phyloP scores from a whole-genome alignment of 2,329 filamentous ascomycete genomes.

The Colletotrichum lentis region DNA sequence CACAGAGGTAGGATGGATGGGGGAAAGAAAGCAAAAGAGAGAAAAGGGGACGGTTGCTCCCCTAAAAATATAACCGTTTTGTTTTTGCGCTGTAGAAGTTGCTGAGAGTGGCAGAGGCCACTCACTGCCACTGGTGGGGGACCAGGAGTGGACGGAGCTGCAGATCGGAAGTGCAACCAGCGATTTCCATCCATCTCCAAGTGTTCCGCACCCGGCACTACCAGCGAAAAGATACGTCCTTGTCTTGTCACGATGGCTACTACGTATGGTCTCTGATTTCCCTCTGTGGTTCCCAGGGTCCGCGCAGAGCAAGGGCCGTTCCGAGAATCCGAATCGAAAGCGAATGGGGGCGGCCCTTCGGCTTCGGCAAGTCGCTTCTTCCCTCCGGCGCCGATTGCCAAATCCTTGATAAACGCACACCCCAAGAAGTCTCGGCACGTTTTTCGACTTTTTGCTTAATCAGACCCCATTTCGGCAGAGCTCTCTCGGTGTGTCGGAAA shows the following conservation, averaged over 20 bases:
- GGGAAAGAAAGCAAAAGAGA: background rate
- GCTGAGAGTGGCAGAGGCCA: background rate
- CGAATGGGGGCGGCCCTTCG: background rate
- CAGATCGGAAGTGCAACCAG: too few species aligned
- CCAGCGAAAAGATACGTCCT: background rate
- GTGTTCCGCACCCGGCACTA: too few species aligned
- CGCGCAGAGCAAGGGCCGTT: background rate
- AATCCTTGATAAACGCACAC: background rate
- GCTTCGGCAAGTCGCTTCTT: background rate
- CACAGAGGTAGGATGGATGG: background rate
- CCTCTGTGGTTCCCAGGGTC: background rate
- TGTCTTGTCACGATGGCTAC: background rate
- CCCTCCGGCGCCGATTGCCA: background rate
- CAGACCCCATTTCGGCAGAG: background rate
- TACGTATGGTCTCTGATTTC: background rate
- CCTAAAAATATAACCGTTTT: slow-evolving; percentile 2
- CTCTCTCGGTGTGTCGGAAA: slow-evolving; percentile 1
- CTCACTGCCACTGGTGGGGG: slow-evolving; percentile 2
- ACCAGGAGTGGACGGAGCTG: slow-evolving; percentile 19
- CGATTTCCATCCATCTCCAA: too few species aligned
- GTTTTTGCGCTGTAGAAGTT: slow-evolving; percentile 23
- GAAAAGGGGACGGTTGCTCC: background rate
- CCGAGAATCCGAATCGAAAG: background rate
- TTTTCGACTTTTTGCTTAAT: slow-evolving; percentile 6
- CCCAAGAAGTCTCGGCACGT: background rate